phyloP scores from a whole-genome alignment of 352 stramenopile species.

The Pythium rhizo-oryzae region DNA sequence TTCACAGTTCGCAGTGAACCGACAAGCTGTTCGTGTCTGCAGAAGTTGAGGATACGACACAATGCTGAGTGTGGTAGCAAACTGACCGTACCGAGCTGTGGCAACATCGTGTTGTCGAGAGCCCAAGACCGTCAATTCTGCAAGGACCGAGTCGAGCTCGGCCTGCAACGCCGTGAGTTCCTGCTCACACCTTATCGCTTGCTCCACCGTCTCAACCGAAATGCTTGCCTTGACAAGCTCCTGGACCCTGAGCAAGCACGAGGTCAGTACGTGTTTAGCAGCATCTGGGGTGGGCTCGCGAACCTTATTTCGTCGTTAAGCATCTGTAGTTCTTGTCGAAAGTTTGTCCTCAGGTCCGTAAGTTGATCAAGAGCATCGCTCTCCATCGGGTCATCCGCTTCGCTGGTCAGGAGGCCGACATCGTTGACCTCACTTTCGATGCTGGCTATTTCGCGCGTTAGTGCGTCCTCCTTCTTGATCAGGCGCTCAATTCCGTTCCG shows the following conservation, averaged over 20 bases:
- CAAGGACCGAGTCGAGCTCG: constrained; percentile 6
- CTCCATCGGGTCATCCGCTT: constrained; percentile 11
- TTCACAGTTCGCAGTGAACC: constrained; percentile 26
- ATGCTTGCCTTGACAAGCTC: constrained; percentile 22
- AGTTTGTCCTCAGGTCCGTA: not conserved
- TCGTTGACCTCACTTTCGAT: constrained; percentile 1
- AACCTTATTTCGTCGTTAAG: constrained; percentile 19
- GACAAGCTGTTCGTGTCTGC: constrained; percentile 12
- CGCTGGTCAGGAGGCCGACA: not conserved
- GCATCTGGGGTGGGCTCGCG: not conserved
- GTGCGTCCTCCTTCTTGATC: not conserved
- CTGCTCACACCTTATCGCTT: constrained; percentile 19
- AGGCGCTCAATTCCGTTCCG: not conserved
- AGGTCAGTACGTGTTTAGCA: not conserved
- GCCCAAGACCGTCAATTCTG: not conserved
- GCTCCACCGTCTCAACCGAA: constrained; percentile 24
- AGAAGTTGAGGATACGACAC: not conserved
- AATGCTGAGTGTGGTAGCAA: not conserved
- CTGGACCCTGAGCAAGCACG: constrained; percentile 11
- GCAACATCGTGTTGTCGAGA: constrained; percentile 13
- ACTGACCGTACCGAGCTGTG: constrained; percentile 2
- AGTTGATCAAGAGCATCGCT: not conserved
- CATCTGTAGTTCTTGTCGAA: not conserved
- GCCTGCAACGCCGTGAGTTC: constrained; percentile 5
- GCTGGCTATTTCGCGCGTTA: not conserved